These are phyloP conservation scores for Coniochaeta ligniaria DNA, from an alignment of 2,329 filamentous ascomycete species.

Conservation along the genomic window DNA sequence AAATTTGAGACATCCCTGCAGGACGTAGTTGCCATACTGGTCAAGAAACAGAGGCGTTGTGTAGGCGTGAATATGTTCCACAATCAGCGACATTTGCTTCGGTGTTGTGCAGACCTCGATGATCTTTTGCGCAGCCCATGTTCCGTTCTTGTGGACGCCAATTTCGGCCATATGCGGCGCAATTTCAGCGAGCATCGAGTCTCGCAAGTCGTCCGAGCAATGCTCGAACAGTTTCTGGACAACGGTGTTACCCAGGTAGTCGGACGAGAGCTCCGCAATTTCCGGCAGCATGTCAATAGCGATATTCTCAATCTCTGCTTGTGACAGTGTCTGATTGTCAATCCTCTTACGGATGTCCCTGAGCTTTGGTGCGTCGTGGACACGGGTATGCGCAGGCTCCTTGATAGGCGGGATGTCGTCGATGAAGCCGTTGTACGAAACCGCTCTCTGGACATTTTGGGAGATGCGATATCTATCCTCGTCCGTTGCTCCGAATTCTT, in stretches of 20 bases:
- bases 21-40: conserved; percentile 96
- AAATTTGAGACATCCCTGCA: conserved; percentile 94
- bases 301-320: conserved; percentile 84
- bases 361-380: conserved; percentile 90
- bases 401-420: conserved; percentile 84
- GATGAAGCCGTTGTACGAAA: conserved; percentile 64
- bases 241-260: conserved; percentile 98
- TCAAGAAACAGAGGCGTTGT: conserved; percentile 90
- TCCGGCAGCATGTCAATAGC: conserved; percentile 93
- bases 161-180: conserved; percentile 91
- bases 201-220: conserved; percentile 83
- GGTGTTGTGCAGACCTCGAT: conserved; percentile 91
- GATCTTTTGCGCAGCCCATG: conserved; percentile 98
- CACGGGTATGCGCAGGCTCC: conserved; percentile 80
- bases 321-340: conserved; percentile 83
- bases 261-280: conserved; percentile 87
- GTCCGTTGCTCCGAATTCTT: conserved; percentile 77
- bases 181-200: conserved; percentile 85
- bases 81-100: conserved; percentile 75
- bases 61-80: conserved; percentile 77
- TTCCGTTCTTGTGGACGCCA: conserved; percentile 97
- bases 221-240: conserved; percentile 98
- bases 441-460: conserved; percentile 66
- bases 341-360: conserved; percentile 96
- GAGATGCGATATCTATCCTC: conserved; percentile 71